phyloP scores from a whole-genome alignment of 2,329 filamentous ascomycete species.

The Penicillium hordei region DNA sequence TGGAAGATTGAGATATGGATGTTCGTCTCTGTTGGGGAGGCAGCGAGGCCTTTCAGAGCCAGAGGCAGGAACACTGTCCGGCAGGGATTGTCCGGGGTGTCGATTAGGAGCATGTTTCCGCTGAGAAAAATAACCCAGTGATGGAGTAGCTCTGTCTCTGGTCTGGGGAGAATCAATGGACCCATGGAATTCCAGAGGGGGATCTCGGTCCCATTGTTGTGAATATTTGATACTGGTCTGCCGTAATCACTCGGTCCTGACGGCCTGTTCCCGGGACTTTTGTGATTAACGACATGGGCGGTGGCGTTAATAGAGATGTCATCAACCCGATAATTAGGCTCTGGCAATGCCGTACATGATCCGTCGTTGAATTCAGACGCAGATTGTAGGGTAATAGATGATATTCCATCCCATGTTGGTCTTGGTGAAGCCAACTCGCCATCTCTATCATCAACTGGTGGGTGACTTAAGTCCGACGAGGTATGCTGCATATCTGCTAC shows the following conservation, averaged over 20 bases:
- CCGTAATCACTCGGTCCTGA: not conserved
- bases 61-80: slow-evolving; percentile 30
- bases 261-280: not conserved
- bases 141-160: slow-evolving; percentile 28
- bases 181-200: slow-evolving; percentile 2
- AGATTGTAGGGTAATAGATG: not conserved
- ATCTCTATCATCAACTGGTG: not conserved
- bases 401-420: not conserved
- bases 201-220: not conserved
- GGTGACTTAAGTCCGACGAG: not conserved
- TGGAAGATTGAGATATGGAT: slow-evolving; percentile 34
- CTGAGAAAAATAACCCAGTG: slow-evolving; percentile 34
- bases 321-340: not conserved
- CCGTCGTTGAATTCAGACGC: not conserved
- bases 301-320: not conserved
- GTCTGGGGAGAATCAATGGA: slow-evolving; percentile 12
- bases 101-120: slow-evolving; percentile 31
- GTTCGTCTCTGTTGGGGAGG: slow-evolving; percentile 16
- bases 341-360: not conserved
- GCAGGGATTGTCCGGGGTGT: slow-evolving; percentile 31
- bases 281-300: not conserved
- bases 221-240: not conserved
- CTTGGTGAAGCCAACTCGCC: not conserved
- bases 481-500: not conserved
- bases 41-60: slow-evolving; percentile 21